Conservation (phyloP, 2,329 filamentous ascomycete species). For the Phialemoniopsis sp. region DNA sequence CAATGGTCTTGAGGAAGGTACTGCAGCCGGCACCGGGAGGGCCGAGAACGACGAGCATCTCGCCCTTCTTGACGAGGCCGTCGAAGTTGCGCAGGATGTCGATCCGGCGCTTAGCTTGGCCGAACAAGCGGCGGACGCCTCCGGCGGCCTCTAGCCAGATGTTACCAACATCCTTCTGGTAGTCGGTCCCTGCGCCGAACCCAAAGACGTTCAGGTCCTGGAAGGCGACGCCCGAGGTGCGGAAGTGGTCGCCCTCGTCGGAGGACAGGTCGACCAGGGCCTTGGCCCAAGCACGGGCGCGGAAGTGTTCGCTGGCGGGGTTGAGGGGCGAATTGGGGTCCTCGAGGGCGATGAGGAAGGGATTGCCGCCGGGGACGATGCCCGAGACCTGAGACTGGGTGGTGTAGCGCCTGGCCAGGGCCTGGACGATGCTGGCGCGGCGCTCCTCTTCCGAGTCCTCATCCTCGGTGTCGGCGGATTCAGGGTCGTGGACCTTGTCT, state of each 20-base stretch:
- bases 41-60: constrained; percentile 73
- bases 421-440: constrained; percentile 48
- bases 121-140: constrained; percentile 43
- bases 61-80: constrained; percentile 64
- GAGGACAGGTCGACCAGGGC: constrained; percentile 49
- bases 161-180: constrained; percentile 64
- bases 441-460: constrained; percentile 42
- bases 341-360: constrained; percentile 34
- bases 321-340: constrained; percentile 41
- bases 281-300: constrained; percentile 54
- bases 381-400: constrained; percentile 32
- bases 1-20: constrained; percentile 79
- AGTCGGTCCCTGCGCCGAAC: constrained; percentile 64
- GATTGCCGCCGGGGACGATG: constrained; percentile 33
- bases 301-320: constrained; percentile 44
- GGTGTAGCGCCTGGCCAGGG: constrained; percentile 53
- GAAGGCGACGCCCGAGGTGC: constrained; percentile 62
- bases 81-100: constrained; percentile 67
- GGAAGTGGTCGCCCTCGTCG: constrained; percentile 49
- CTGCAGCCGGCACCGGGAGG: constrained; percentile 74
- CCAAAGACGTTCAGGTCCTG: constrained; percentile 66
- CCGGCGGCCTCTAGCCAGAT: constrained; percentile 48
- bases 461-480: constrained; percentile 76
- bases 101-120: constrained; percentile 50
- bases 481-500: constrained; percentile 26